Base-by-base conservation (phyloP, 306 rosid genomes). In the Ziziphus jujuba region DNA sequence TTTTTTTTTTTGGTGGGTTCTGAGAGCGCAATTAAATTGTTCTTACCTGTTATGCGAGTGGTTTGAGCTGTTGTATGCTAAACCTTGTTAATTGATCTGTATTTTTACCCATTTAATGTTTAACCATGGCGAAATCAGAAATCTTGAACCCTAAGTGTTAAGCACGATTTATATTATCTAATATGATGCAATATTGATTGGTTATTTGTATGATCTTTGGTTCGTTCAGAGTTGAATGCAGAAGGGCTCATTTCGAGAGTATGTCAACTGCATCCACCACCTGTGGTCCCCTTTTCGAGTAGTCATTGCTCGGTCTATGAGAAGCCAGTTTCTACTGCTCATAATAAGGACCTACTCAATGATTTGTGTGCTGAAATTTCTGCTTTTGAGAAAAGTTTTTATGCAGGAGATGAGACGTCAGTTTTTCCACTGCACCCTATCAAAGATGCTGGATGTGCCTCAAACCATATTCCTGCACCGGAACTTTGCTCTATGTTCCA, bases 211-310 rank as follows among this genome's bases (percentile, higher is more conserved):
- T 53, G 1, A 56, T 71, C 50, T 40, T 22, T 21, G 63, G 17
- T 47, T 63, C 51, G 17, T 24, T 68, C 86, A 93, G 96, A 72
- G 33, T 74, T 83, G 76, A 80, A 75, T 65, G 78, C 61, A 57
- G 85, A 84, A 17, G 85, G 72, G 31, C 63, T 72, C 19, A 43
- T 83, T 79, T 79, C 84, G 2, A 86, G 72, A 56, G 81, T 76
- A 56, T 66, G 72, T 57, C 72, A 81, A 60, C 77, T 85, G 11
- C 67, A 65, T 36, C 67, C 69, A 5, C 87, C 64, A 9, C 69
- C 69, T 10, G 50, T 33, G 15, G 33, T 75, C 75, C 90, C 87
- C 70, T 75, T 71, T 48, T 66, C 85, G 14, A 72, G 72, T 60
- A 56, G 54, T 45, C 69, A 34, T 15, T 74, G 75, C 65, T 61